A percentile compares a stretch with the other conserved stretches of the same genome.
Evolutionary conservation across 2,329 filamentous ascomycete species (phyloP).

Genomic region (Westerdykella aurantiaca): DNA sequence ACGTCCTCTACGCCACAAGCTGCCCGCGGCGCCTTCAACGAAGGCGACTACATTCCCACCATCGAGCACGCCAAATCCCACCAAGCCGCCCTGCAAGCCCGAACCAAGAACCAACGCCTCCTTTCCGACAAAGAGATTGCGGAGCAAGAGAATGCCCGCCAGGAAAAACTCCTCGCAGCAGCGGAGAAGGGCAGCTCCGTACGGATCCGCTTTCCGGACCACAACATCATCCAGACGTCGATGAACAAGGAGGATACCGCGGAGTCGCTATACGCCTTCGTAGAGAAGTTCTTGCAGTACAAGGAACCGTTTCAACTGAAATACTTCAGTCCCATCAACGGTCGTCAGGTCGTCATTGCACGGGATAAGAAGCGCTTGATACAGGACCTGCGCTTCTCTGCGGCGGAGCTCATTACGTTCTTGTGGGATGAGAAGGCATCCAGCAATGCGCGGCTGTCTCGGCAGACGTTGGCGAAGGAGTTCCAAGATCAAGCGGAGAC

Average conservation of each 20-base stretch:
- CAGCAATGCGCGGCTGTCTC: constrained; percentile 48
- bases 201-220: constrained; percentile 83
- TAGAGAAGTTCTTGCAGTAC: constrained; percentile 63
- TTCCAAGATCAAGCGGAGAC: constrained; percentile 58
- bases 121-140: constrained; percentile 77
- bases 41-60: constrained; percentile 70
- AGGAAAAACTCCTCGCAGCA: constrained; percentile 60
- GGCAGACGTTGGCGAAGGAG: constrained; percentile 55
- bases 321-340: constrained; percentile 50
- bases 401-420: constrained; percentile 68
- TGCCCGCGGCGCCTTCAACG: constrained; percentile 60
- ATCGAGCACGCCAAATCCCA: constrained; percentile 70
- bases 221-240: constrained; percentile 68
- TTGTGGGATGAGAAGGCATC: constrained; percentile 63
- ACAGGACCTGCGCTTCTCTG: constrained; percentile 62
- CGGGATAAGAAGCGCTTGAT: constrained; percentile 57
- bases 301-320: constrained; percentile 67
- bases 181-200: constrained; percentile 58
- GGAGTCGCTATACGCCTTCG: constrained; percentile 65
- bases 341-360: constrained; percentile 40
- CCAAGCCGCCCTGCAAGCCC: constrained; percentile 60
- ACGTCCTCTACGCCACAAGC: constrained; percentile 68
- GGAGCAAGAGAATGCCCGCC: constrained; percentile 60
- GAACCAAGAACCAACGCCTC: constrained; percentile 67
- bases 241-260: constrained; percentile 65